Conservation (phyloP, 2,329 filamentous ascomycete genomes). For the Rhynchosporium secalis region DNA sequence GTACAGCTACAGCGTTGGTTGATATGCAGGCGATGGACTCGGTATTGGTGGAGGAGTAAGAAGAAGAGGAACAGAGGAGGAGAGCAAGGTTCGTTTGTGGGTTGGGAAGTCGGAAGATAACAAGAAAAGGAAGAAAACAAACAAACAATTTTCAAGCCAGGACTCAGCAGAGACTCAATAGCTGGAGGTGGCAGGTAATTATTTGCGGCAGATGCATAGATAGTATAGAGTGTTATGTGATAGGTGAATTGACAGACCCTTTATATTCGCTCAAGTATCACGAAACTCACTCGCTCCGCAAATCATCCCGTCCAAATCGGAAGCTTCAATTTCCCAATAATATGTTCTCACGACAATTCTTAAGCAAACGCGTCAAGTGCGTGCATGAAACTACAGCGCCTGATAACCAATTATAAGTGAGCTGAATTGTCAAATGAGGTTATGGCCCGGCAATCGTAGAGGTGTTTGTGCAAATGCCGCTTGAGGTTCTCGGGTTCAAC, state of each 20-base stretch:
- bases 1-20: neutral
- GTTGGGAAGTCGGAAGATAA: neutral
- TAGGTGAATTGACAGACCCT: constrained; percentile 7
- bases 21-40: neutral
- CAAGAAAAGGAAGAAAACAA: neutral
- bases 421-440: constrained; percentile 5
- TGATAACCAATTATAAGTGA: constrained; percentile 25
- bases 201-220: neutral
- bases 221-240: neutral
- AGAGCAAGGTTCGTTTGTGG: no score
- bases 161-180: neutral
- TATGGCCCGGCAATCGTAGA: constrained; percentile 18
- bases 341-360: constrained; percentile 11
- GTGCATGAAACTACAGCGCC: constrained; percentile 15
- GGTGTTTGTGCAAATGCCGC: constrained; percentile 7
- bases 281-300: constrained; percentile 6
- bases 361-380: constrained; percentile 27
- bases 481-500: constrained; percentile 8
- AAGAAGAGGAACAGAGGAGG: neutral
- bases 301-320: constrained; percentile 32
- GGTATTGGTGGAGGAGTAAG: neutral
- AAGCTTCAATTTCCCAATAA: constrained; percentile 1
- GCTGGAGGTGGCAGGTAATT: neutral
- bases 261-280: constrained; percentile 24
- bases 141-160: constrained; percentile 9